Evolutionary conservation across 352 stramenopile genomes (phyloP), one percentile per base, ranked within the genome.

Genomic region (Phytopythium helicoides): DNA sequence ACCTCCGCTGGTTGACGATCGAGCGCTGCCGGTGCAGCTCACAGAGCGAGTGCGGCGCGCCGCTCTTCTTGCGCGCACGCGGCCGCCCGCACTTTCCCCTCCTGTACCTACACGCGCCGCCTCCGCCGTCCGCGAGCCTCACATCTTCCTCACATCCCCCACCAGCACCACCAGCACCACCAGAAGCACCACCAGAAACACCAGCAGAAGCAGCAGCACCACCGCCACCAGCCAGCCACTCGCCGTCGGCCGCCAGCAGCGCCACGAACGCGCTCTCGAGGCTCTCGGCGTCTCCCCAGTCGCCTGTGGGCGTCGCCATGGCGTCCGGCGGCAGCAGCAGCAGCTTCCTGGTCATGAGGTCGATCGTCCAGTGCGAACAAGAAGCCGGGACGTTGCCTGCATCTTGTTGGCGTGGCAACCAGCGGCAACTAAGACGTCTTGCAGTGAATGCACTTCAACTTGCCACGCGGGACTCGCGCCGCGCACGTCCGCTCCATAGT

Each of bases 61-160:
- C 81, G 53, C 84, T 87, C 52, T 72, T 83, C 65, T 92, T 92
- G 33, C 76, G 42, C 25, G 76, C 77, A 26, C 81, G 78, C n/a
- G 56, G 73, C n/a, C 73, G 46, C 2, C 25, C 56, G 51, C 74
- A 87, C 47, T 80, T 81, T 34, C 70, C 72, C 6, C 69, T 66
- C 36, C 74, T 70, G 51, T 88, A 88, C 46, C 31, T 52, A 21
- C 46, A 52, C 31, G 44, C 25, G 25, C 26, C 25, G 3, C 37
- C 44, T n/a, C n/a, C n/a, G n/a, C n/a, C n/a, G n/a, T n/a, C n/a
- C n/a, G n/a, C n/a, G n/a, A n/a, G n/a, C n/a, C n/a, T n/a, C n/a
- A n/a, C n/a, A n/a, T n/a, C n/a, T n/a, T n/a, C n/a, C n/a, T n/a
- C n/a, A n/a, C n/a, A n/a, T n/a, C n/a, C n/a, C n/a, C n/a, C n/a